Percentiles rank a stretch among this genome's conserved stretches.
These are phyloP conservation scores for Lolium rigidum DNA, from an alignment of 176 grass and related monocot genomes.

Conservation along the genomic window DNA sequence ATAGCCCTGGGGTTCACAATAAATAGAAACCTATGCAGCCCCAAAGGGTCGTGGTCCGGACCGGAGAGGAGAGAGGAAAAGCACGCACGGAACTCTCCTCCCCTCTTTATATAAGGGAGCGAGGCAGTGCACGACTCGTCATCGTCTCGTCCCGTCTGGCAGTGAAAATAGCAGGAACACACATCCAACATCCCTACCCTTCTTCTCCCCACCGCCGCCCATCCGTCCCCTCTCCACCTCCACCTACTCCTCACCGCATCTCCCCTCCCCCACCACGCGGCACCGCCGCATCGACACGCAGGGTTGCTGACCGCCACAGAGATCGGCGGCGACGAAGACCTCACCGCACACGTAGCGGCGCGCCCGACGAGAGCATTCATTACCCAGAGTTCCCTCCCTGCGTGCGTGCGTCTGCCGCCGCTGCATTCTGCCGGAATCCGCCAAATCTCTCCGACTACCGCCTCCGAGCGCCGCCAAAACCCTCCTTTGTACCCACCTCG, in stretches of 20 bases:
- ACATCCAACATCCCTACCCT: background rate
- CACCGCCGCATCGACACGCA: background rate
- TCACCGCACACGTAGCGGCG: background rate
- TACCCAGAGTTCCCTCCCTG: too few relatives aligned
- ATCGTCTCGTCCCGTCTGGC: background rate
- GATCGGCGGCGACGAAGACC: constrained; percentile 44
- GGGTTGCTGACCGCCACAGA: constrained; percentile 34
- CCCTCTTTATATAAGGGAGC: constrained; percentile 26
- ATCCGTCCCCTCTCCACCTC: background rate
- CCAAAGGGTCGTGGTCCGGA: background rate
- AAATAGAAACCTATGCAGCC: background rate
- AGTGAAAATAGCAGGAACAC: background rate
- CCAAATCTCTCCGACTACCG: constrained; percentile 4
- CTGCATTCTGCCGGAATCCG: constrained; percentile 41
- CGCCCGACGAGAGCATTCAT: background rate
- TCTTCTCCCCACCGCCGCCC: constrained; percentile 27
- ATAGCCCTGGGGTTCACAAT: too few relatives aligned
- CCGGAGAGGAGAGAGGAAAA: background rate
- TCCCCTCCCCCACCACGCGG: constrained; percentile 35
- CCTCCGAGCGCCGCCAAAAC: constrained; percentile 26
- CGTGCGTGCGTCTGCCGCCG: background rate
- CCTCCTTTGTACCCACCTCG: constrained; percentile 43
- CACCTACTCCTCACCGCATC: constrained; percentile 15
- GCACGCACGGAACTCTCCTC: constrained; percentile 42
- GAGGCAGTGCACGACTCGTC: background rate